Base-by-base conservation (phyloP, 164 flowering plant genomes). In the Cinnamomum micranthum region DNA sequence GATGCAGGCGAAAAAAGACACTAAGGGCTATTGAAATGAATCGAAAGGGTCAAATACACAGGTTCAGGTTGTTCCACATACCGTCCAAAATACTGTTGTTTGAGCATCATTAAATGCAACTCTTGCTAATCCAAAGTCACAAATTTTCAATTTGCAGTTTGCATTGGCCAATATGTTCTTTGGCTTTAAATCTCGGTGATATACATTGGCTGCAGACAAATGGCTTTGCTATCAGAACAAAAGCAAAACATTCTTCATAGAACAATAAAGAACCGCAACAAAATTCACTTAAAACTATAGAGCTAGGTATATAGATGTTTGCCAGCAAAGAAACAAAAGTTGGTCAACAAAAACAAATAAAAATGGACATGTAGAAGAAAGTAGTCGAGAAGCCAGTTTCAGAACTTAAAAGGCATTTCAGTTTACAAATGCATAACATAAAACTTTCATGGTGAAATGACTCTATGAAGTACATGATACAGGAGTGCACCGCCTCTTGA, bases 111-210 rank as follows among this genome's bases (percentile, higher is more conserved):
- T 87, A 81, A 94, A 94, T 33, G 98, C 92, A 69, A 94, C 98
- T 80, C 98, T 88, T 25, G 98, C 98, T 74, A 94, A 82, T 55
- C 98, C 98, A 81, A 94, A 91, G 79, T 94, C 98, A 81, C 98
- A 94, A 23, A 94, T 91, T 81, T 94, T 94, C 33, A 94, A 90
- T 77, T 94, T 94, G 82, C 97, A 94, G 78, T 94, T 90, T 52
- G 97, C 95, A 89, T 94, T 94, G 75, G 97, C 98, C 85, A 94
- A 78, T 76, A 94, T 92, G 74, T 93, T 93, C 84, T 93, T 93
- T 12, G 97, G 98, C 69, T 93, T 93, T 64, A 93, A 74, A 84
- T 94, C 98, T 79, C 98, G 89, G 83, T 94, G 98, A 77, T 84
- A 94, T 59, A 82, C 85, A 74, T 80, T 82, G 22, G 85, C 85